Conservation (phyloP, 306 rosid genomes). For the Rosa rugosa region DNA sequence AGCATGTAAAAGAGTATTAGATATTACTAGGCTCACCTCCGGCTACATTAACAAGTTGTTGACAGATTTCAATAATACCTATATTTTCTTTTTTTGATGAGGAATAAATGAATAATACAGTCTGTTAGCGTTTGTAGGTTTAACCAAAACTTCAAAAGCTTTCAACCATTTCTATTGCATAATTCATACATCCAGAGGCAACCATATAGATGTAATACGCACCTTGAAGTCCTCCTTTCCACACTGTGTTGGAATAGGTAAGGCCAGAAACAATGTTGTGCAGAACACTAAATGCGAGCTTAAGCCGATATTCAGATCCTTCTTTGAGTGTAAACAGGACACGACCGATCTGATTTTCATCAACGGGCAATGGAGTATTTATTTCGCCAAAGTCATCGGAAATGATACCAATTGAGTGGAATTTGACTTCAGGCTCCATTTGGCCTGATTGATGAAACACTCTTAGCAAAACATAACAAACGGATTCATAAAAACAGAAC, state of each 20-base stretch:
- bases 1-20: not conserved
- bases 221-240: conserved; percentile 95
- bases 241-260: conserved; percentile 75
- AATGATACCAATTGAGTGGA: conserved; percentile 74
- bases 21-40: not conserved
- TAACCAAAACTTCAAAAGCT: not conserved
- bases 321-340: conserved; percentile 70
- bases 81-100: not conserved
- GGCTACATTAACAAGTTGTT: not conserved
- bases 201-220: not conserved
- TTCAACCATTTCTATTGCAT: not conserved
- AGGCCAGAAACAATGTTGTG: conserved; percentile 97
- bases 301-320: conserved; percentile 73
- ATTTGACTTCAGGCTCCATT: conserved; percentile 90
- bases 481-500: conserved; percentile 28
- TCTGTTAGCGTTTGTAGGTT: not conserved
- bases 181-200: not conserved
- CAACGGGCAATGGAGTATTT: conserved; percentile 60
- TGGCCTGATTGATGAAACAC: conserved; percentile 34
- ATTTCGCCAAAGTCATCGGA: conserved; percentile 75
- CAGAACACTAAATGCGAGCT: conserved; percentile 68
- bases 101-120: not conserved
- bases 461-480: conserved; percentile 2
- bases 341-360: conserved; percentile 41
- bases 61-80: not conserved